phyloP scores from a whole-genome alignment of 2,329 filamentous ascomycete genomes.

The Niveomyces coronatus region DNA sequence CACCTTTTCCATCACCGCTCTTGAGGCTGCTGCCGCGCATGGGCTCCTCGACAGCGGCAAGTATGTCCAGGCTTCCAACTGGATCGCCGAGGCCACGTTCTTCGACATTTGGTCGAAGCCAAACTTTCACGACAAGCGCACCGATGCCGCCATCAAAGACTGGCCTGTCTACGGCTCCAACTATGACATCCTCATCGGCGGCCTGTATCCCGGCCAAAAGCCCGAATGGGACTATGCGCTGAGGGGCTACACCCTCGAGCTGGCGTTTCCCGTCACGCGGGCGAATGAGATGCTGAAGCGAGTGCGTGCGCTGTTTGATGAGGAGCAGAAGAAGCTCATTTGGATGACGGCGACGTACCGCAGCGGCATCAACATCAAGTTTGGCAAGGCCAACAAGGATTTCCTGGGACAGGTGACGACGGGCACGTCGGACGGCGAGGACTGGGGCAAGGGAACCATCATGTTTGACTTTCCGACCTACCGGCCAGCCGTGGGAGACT shows the following conservation, averaged over 20 bases:
- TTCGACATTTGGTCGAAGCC: constrained; percentile 38
- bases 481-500: constrained; percentile 33
- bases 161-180: constrained; percentile 45
- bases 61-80: constrained; percentile 35
- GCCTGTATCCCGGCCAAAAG: constrained; percentile 36
- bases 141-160: constrained; percentile 27
- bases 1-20: constrained; percentile 37
- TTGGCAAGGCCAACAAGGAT: constrained; percentile 37
- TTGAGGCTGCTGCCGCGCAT: constrained; percentile 31
- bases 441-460: constrained; percentile 39
- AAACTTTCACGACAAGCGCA: constrained; percentile 42
- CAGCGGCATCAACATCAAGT: constrained; percentile 43
- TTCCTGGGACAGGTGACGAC: constrained; percentile 39
- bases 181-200: constrained; percentile 43
- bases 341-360: constrained; percentile 41
- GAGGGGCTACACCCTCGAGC: constrained; percentile 38
- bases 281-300: constrained; percentile 39
- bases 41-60: constrained; percentile 37
- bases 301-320: constrained; percentile 38
- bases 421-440: constrained; percentile 35
- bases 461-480: constrained; percentile 45
- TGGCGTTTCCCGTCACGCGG: constrained; percentile 39
- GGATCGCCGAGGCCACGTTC: constrained; percentile 38
- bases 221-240: constrained; percentile 41
- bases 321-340: constrained; percentile 30